Evolutionary conservation across 768 basidiomycete genomes (phyloP), one percentile per base, ranked within the genome.

Genomic region (Austroboletus eburneus): DNA sequence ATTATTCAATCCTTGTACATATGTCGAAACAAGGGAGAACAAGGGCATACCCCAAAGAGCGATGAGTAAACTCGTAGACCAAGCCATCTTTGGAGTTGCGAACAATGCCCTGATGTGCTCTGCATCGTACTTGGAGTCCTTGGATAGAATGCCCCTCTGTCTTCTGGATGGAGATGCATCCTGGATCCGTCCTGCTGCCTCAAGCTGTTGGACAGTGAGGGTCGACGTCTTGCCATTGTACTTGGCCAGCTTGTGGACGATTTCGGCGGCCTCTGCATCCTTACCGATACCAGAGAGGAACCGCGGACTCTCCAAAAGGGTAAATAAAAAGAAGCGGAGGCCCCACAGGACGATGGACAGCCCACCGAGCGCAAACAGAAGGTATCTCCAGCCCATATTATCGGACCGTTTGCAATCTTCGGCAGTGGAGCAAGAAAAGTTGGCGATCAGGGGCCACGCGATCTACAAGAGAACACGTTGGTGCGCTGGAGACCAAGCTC

Each of bases 341-440:
- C 57, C 66, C 72, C 77, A 81, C n/a, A 80, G 61, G 43, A 79
- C 48, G 30, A 83, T 66, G 21, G 72, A 78, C 33, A 81, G 50
- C 9, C 70, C 78, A 3, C 80, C 78, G 32, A 80, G 72, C 0
- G 70, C 69, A 57, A 78, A 73, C 25, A 80, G 63, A 21, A 80
- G 70, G 56, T 82, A 81, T 23, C 81, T 68, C 81, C 81, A 83
- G 20, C 81, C 80, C 80, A 79, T 81, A 52, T 82, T 83, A 17
- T 75, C 52, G 3, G 68, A 58, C 39, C 66, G 71, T 30, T 68
- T 48, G 49, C 77, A 77, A 3, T 65, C 54, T 6, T 46, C 48
- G 0, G 64, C 16, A 3, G 60, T 52, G 1, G 69, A 44, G 50
- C 81, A 82, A 6, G 80, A 77, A 49, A 74, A 74, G 51, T 78